Base-by-base conservation (phyloP, 176 grass and related monocot genomes). In the Puccinellia tenuiflora region DNA sequence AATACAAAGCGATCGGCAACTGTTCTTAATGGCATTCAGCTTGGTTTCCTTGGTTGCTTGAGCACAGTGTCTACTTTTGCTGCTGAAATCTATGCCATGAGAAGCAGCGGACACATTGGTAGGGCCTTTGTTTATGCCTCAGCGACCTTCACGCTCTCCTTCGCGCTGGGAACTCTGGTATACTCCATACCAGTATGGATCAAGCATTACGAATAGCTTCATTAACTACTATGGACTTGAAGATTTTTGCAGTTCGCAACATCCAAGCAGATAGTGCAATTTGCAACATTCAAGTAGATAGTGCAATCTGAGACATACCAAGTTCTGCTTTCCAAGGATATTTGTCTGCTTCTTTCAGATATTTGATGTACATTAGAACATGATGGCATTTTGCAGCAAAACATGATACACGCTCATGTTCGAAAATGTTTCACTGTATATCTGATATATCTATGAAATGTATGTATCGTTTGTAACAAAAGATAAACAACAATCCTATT, bases 51-150 rank as follows among this genome's bases (percentile, higher is more conserved):
- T 7, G 92, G 96, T 34, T 98, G 96, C 68, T 60, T 98, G 85
- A 98, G 96, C 81, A 98, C 93, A 18, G 96, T 98, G 22, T 98
- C 96, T 50, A 98, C 96, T 82, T 96, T 98, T 76, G 89, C 86
- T 74, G 90, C 96, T 65, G 96, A 98, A 92, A 76, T 98, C 39
- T 96, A 93, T 64, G 90, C 78, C 30, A 93, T 98, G 93, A 88
- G 93, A 83, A 90, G 92, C 81, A 95, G 92, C 34, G 83, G 93
- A 20, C 85, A 93, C 43, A 91, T 90, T 4, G 70, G 71, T 9
- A 98, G 86, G 66, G 93, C 93, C 51, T 92, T 90, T 29, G 68
- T 87, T 45, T 98, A 96, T 89, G 85, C 89, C 3, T n/a, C 82
- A 29, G 61, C 70, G 8, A 98, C 96, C 22, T 88, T 95, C 29